Evolutionary conservation across 2,329 filamentous ascomycete genomes (phyloP), one percentile per base, ranked within the genome.

Genomic region (Rhexocercosporidium sp.): DNA sequence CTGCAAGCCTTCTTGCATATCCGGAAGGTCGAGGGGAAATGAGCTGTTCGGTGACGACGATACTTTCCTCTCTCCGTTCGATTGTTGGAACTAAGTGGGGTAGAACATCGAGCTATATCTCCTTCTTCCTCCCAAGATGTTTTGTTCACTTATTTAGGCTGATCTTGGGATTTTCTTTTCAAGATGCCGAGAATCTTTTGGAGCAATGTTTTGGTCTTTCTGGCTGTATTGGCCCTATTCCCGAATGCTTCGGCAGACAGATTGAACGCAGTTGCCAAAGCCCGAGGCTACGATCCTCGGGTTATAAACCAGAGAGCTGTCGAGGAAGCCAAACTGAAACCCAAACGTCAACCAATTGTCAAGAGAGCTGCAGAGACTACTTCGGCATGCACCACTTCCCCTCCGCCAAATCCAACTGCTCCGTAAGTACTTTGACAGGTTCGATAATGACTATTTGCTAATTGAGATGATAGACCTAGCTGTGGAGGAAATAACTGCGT

Each of bases 401-500:
- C 39, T 14, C 29, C 62, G 9, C 62, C 62, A 29, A 59, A 59
- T 22, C 41, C 62, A 39, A 64, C 62, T 47, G 39, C 62, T 31
- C 62, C 62, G 62, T 64, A 37, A 59, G 62, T 25, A 49, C 7
- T 20, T n/a, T 41, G 16, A n/a, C 34, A 34, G 5, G 1, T 31
- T 11, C 25, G 1, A 25, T 12, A n/a, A n/a, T 37, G 1, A 20
- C 11, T 34, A 22, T 22, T 59, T 16, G 39, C 31, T 29, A 20
- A 64, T 11, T n/a, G 53, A 16, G 2, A 16, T 29, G 4, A 20
- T 56, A 64, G 62, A 37, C 53, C 62, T 2, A 64, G 62, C 53
- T 64, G 62, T 41, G 62, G 62, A 34, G 62, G 62, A 16, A 64
- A 64, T 8, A 64, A 64, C 25, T 64, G 62, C n/a, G 53, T 51